Conservation (phyloP, 2,329 filamentous ascomycete genomes). For the Trichoderma citrinoviride region DNA sequence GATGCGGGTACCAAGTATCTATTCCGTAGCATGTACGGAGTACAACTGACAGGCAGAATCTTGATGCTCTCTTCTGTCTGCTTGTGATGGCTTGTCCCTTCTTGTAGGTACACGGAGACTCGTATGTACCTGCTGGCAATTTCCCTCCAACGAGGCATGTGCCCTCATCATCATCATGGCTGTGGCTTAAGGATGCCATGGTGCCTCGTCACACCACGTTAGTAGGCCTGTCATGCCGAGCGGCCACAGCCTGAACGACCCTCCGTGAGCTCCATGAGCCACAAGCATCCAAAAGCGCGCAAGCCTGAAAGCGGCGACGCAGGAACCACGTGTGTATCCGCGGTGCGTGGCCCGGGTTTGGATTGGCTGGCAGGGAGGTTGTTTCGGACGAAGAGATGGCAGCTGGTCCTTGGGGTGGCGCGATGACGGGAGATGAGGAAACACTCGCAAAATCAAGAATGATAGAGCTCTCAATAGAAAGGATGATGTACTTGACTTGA, state of each 20-base stretch:
- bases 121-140: not conserved
- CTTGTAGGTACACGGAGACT: not conserved
- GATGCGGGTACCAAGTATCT: constrained; percentile 9
- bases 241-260: constrained; percentile 11
- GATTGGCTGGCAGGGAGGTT: not conserved
- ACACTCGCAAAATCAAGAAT: too few species aligned
- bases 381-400: not conserved
- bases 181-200: not conserved
- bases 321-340: constrained; percentile 17
- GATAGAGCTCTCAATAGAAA: too few species aligned
- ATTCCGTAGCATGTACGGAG: not conserved
- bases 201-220: constrained; percentile 3
- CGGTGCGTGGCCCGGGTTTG: not conserved
- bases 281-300: constrained; percentile 4
- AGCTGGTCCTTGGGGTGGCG: too few species aligned
- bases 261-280: not conserved
- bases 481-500: too few species aligned
- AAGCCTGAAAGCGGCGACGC: constrained; percentile 15
- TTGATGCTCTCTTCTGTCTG: not conserved
- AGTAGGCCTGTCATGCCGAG: not conserved
- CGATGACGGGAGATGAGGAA: too few species aligned
- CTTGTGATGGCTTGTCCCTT: not conserved
- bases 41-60: not conserved
- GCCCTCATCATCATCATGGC: not conserved
- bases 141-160: not conserved